Base-by-base conservation (phyloP, 2,329 filamentous ascomycete species). In the Sporothrix pallida region DNA sequence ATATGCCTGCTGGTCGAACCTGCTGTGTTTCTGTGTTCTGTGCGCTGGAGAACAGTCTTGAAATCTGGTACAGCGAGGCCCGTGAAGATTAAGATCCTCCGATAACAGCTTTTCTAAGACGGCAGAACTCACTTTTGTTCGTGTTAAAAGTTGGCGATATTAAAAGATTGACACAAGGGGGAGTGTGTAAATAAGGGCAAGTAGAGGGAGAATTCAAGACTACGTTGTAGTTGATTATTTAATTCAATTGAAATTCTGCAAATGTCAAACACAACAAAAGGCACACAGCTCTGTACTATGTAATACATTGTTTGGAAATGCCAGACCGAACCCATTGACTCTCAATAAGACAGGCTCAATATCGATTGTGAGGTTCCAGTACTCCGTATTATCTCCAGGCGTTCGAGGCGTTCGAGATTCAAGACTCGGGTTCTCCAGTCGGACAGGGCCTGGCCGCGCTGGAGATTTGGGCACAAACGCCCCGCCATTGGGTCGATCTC, bases 281-380 rank as follows among this genome's bases (percentile, higher is more conserved):
- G 26, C 62, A 48, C 13, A 20, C 12, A 26, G 3, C 7, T 48
- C 42, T 23, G n/a, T 42, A 26, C 6, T 48, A n/a, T 23, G n/a
- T 42, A 48, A 67, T 46, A 15, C 42, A 26, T 67, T 42, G n/a
- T 10, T 44, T 23, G 42, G 5, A 13, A 9, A 48, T 67, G 62
- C 62, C 62, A 67, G 42, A 67, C 37, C 42, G 37, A 67, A 67
- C 42, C 62, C 42, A 37, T 60, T 26, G 56, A 37, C 13, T 20
- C 26, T 17, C 26, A 7, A 37, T 37, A 37, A 37, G 31, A 37
- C 31, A 37, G 31, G 31, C 7, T 7, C 31, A 37, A 60, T 60
- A 60, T 58, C 10, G 23, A 60, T 26, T 60, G 56, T 60, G 31
- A 37, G 31, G 31, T 37, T 37, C 31, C 56, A 37, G 26, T 23